phyloP scores from a whole-genome alignment of 202 grass and related monocot species.

The Schoenoplectus tabernaemontani region DNA sequence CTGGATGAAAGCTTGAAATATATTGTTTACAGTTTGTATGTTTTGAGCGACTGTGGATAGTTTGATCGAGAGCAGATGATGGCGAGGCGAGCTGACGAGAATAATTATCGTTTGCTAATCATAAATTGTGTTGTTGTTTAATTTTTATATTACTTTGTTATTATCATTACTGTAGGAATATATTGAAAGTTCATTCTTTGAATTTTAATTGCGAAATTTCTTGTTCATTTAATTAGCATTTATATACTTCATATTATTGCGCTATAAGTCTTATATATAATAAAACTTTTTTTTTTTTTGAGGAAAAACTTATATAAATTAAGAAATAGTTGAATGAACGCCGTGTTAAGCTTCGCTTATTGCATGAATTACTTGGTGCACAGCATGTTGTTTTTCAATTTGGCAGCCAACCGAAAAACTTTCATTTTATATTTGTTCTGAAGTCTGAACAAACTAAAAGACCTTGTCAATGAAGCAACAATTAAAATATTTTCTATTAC shows the following conservation, averaged over 20 bases:
- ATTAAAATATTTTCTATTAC: background rate
- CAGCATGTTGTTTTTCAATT: constrained; percentile 8
- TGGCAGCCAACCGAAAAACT: background rate
- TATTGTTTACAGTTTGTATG: background rate
- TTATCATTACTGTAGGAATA: background rate
- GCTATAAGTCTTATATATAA: too few relatives aligned
- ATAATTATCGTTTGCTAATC: background rate
- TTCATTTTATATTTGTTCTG: background rate
- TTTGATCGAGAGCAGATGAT: background rate
- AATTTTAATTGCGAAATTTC: background rate
- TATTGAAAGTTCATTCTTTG: background rate
- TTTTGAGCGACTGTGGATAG: background rate
- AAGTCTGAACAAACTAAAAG: background rate
- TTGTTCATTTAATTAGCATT: background rate
- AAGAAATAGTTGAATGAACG: background rate
- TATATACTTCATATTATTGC: too few relatives aligned
- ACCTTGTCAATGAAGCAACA: background rate
- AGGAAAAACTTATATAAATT: background rate
- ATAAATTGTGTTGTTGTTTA: background rate
- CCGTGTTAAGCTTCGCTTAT: background rate
- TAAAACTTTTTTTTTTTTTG: too few relatives aligned
- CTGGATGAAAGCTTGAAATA: constrained; percentile 11
- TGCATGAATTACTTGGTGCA: constrained; percentile 15
- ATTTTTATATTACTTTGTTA: background rate
- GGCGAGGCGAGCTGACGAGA: background rate